Evolutionary conservation across 352 stramenopile species (phyloP), one percentile per base, ranked within the genome.

Genomic region (Globisporangium acanthophoron): DNA sequence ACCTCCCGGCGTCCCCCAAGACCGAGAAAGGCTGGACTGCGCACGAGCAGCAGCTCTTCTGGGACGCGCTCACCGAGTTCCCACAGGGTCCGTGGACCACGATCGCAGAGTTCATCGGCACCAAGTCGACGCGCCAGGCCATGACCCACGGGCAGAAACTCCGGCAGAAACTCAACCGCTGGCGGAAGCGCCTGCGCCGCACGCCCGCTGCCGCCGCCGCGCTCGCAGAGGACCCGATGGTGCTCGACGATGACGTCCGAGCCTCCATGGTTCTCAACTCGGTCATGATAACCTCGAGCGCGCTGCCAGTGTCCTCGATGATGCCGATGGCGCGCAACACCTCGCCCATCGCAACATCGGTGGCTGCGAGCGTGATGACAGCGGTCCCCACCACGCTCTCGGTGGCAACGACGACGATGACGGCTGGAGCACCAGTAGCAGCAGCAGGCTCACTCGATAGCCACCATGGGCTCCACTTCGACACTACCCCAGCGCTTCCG

Each of bases 121-220:
- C 74, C 20, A 75, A 78, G 40, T 73, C 73, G 16, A 71, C 74
- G 0, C 74, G 71, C 12, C 74, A 84, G 53, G 65, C 69, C 0
- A 79, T 80, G 70, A 84, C 74, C 0, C 71, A 79, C 40, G 74
- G 64, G 3, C 74, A 84, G 59, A 84, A 84, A 41, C 52, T 80
- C 47, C 66, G 74, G 0, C 71, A 84, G 45, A 84, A 84, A 46
- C 67, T 80, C 40, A 73, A 67, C 21, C 71, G 71, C 49, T 79
- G 71, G 71, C 68, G 72, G 13, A 64, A 75, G 27, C 70, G 67
- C 41, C 40, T 78, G 13, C 64, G 70, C 2, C 61, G 58, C 20
- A 64, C 58, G 5, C 58, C 58, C 6, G 58, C 58, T 1, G 52
- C 52, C 0, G 52, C 58, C 15, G 8, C 57, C 43, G 52, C 44